Base-by-base conservation (phyloP, 2,329 filamentous ascomycete species). In the Aurifilum marmelostoma region DNA sequence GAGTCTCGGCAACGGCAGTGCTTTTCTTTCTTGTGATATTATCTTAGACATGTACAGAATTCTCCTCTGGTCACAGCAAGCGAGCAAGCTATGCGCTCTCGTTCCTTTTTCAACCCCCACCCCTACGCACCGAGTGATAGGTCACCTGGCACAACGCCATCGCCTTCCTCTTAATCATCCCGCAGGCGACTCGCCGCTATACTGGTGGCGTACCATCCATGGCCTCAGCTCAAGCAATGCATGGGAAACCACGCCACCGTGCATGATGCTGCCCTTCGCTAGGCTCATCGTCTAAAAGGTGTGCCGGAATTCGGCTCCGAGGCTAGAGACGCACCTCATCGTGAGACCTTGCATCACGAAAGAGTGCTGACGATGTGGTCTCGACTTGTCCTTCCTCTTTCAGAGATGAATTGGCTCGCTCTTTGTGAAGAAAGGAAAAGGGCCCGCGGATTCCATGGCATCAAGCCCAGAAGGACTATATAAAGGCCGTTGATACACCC, bases 131-230 rank as follows among this genome's bases (percentile, higher is more conserved):
- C 21, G 21, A 32, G 56, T 59, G 56, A 59, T 59, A 4, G 11
- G 32, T 37, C 56, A 14, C 18, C 18, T 37, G 21, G 18, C 37
- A 34, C 8, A 29, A 16, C 56, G 16, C 29, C 16, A 37, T 37
- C 56, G 29, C 56, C 56, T 59, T 59, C 56, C 56, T 37, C 32
- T 47, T 47, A 37, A 37, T 34, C 29, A 59, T 34, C 32, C 18
- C 32, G 52, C 24, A 16, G 52, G 32, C 43, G 43, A n/a, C 43
- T 47, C 16, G 43, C 43, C 34, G 34, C 34, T 34, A 4, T 47
- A 8, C 52, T 56, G 14, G 27, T 14, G 52, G 52, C 27, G 14
- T n/a, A n/a, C n/a, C n/a, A n/a, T n/a, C n/a, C n/a, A n/a, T n/a
- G n/a, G n/a, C 16, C 27, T 16, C 3, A 56, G 14, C 24, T 32